Percentiles rank a stretch among this genome's conserved stretches.
Evolutionary conservation across 495 filamentous ascomycete species (phyloP).

Genomic region (Aspergillus asperescens): DNA sequence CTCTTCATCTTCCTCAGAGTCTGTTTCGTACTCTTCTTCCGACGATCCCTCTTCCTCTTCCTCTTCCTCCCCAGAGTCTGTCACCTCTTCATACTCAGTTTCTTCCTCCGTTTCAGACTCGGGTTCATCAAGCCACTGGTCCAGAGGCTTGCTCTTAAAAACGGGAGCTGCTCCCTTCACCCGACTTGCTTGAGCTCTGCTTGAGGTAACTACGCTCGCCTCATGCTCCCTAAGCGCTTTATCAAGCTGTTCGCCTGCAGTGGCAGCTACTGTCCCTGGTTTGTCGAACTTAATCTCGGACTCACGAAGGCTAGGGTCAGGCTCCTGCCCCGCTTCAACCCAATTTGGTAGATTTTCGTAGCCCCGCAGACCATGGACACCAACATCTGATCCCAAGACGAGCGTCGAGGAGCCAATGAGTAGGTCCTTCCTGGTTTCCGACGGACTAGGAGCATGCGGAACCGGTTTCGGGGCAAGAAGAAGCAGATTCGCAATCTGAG

Average conservation of each 20-base stretch:
- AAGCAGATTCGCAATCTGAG: slow-evolving; percentile 82
- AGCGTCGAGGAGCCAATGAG: slow-evolving; percentile 79
- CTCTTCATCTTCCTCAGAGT: slow-evolving; percentile 27
- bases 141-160: slow-evolving; percentile 62
- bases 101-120: slow-evolving; percentile 46
- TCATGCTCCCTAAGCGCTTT: slow-evolving; percentile 44
- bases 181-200: slow-evolving; percentile 17
- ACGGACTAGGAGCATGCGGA: slow-evolving; percentile 79
- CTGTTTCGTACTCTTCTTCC: slow-evolving; percentile 10
- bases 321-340: slow-evolving; percentile 76
- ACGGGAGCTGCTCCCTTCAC: slow-evolving; percentile 9
- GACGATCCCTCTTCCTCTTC: slow-evolving; percentile 47
- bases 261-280: slow-evolving; percentile 32
- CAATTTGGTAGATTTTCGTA: slow-evolving; percentile 77
- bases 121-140: slow-evolving; percentile 75
- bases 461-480: slow-evolving; percentile 92
- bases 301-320: slow-evolving; percentile 66
- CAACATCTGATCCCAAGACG: slow-evolving; percentile 70
- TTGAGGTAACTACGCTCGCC: slow-evolving; percentile 19
- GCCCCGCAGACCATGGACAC: slow-evolving; percentile 63
- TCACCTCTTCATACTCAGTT: slow-evolving; percentile 43
- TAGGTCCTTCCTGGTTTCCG: slow-evolving; percentile 68
- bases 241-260: slow-evolving; percentile 64
- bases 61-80: slow-evolving; percentile 46
- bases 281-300: slow-evolving; percentile 29